phyloP scores from a whole-genome alignment of 371 early-diverging fungal species.

The Parasitella parasitica region DNA sequence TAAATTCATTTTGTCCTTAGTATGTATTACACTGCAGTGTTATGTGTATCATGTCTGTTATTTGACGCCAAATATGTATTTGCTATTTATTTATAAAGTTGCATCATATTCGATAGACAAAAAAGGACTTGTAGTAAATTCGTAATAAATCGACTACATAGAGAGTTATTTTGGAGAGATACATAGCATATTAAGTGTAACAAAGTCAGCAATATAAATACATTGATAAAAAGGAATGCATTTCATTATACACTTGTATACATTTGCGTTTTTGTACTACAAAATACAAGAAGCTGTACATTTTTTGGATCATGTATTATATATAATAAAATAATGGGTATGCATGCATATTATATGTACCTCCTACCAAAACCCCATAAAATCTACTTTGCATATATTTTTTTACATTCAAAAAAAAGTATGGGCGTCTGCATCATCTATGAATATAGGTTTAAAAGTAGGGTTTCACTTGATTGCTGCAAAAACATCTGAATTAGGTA shows the following conservation, averaged over 20 bases:
- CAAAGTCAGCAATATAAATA: neutral
- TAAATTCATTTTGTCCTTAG: too few species aligned
- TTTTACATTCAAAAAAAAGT: neutral
- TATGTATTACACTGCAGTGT: neutral
- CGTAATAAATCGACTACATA: too few species aligned
- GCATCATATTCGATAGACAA: neutral
- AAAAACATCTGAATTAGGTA: too few species aligned
- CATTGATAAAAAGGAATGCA: neutral
- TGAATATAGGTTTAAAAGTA: too few species aligned
- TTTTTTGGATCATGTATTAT: too few species aligned
- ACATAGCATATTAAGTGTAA: neutral
- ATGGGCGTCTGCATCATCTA: too few species aligned
- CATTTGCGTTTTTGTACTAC: neutral
- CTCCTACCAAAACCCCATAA: too few species aligned
- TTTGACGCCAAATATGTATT: neutral
- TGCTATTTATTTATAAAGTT: constrained; percentile 1
- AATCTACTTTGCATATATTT: too few species aligned
- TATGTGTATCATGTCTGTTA: neutral
- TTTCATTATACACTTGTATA: neutral
- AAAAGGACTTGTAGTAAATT: neutral
- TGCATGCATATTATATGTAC: too few species aligned
- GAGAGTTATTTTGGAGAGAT: neutral
- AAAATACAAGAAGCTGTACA: neutral
- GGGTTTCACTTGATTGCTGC: too few species aligned
- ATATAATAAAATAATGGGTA: too few species aligned